Conservation (phyloP, 2,329 filamentous ascomycete species). For the Tricladium varicosporioides region DNA sequence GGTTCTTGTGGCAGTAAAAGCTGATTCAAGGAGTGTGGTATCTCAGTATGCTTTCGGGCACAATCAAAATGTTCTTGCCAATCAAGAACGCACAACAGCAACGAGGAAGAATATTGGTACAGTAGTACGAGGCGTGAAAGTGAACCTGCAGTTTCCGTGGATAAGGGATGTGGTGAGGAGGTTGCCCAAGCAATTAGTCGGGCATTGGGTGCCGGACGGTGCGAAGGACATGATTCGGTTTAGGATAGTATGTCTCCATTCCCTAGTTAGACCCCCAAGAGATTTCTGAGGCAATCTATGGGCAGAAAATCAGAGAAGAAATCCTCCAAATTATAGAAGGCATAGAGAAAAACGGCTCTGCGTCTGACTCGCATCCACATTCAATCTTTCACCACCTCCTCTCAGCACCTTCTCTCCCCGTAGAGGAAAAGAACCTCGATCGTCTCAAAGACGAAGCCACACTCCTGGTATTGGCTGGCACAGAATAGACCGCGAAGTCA, state of each 20-base stretch:
- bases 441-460: slow-evolving; percentile 2
- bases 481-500: slow-evolving; percentile 1
- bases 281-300: neutral
- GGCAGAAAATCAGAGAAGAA: slow-evolving; percentile 4
- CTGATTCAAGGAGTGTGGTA: neutral
- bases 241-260: neutral
- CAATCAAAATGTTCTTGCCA: neutral
- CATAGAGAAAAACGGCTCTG: neutral
- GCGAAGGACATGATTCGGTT: slow-evolving; percentile 2
- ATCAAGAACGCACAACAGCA: neutral
- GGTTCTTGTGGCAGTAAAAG: neutral
- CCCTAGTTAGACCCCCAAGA: neutral
- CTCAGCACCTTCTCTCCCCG: neutral
- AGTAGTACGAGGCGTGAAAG: slow-evolving; percentile 1
- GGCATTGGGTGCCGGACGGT: no score
- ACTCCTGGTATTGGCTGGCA: slow-evolving; percentile 2
- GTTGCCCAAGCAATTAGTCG: neutral
- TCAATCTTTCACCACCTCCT: slow-evolving; percentile 7
- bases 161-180: neutral
- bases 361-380: neutral
- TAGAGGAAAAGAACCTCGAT: neutral
- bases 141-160: slow-evolving; percentile 4
- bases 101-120: neutral
- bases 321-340: neutral
- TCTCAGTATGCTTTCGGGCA: slow-evolving; percentile 6